Percentiles rank a stretch among this genome's conserved stretches.
Conservation (phyloP, 192 early-diverging fungal species). For the Coemansia sp. region DNA sequence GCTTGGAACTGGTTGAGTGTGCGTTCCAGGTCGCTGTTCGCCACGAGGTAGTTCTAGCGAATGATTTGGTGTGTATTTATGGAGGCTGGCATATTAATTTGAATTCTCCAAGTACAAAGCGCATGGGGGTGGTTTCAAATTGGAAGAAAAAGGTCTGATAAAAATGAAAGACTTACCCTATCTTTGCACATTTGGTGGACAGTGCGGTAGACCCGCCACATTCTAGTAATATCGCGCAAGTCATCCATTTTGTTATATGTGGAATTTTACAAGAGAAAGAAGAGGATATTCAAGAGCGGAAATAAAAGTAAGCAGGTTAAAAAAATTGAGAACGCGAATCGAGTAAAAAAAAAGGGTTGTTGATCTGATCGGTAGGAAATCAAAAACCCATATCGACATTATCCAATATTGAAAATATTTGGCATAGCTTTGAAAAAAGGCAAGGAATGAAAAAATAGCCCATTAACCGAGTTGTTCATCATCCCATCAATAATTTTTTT, state of each 20-base stretch:
- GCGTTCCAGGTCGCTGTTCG: conserved; percentile 77
- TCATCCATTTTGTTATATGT: conserved; percentile 12
- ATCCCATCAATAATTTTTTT: too few relatives aligned
- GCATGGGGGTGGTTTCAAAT: too few relatives aligned
- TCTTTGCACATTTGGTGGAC: conserved; percentile 88
- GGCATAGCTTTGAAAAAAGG: too few relatives aligned
- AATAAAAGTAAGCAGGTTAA: neutral
- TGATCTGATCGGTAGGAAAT: too few relatives aligned
- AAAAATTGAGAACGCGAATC: neutral
- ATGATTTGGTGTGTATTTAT: too few relatives aligned
- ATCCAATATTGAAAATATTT: too few relatives aligned
- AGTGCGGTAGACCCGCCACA: conserved; percentile 87
- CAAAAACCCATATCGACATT: too few relatives aligned
- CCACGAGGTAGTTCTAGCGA: conserved; percentile 76
- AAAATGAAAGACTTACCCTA: conserved; percentile 58
- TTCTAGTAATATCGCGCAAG: conserved; percentile 65
- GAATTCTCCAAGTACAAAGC: too few relatives aligned
- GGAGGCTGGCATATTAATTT: too few relatives aligned
- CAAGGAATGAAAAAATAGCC: too few relatives aligned
- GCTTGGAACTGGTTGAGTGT: conserved; percentile 78
- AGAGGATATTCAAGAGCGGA: neutral
- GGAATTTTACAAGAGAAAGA: neutral
- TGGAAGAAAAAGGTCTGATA: neutral
- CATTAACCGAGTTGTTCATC: too few relatives aligned
- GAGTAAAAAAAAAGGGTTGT: neutral